Evolutionary conservation across 208 protist genomes (phyloP).

Genomic region (Trypanosoma melophagium): DNA sequence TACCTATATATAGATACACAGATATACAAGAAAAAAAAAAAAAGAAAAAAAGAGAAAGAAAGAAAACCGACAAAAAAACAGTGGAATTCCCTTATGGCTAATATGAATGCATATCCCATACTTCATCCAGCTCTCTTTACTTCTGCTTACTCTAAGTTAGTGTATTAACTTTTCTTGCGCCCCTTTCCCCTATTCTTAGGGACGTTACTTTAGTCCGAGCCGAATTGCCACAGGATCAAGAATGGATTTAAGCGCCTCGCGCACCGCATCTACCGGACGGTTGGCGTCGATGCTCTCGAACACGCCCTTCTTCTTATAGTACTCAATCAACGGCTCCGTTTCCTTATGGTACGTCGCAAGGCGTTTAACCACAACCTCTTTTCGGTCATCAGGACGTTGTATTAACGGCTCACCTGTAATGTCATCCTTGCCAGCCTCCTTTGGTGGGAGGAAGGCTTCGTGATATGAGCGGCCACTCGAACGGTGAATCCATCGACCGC

Average conservation of each 20-base stretch:
- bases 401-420: constrained; percentile 92
- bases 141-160: background rate
- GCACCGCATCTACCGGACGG: constrained; percentile 66
- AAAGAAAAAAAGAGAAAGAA: too few species aligned
- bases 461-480: constrained; percentile 93
- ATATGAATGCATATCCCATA: too few species aligned
- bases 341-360: constrained; percentile 88
- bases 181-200: too few species aligned
- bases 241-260: constrained; percentile 45
- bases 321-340: constrained; percentile 83
- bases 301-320: constrained; percentile 70
- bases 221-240: constrained; percentile 76
- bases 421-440: constrained; percentile 86
- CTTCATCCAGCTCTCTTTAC: too few species aligned
- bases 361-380: constrained; percentile 85
- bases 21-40: too few species aligned
- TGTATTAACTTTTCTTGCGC: background rate
- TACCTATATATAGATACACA: too few species aligned
- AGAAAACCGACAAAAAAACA: too few species aligned
- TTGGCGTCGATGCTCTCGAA: constrained; percentile 78
- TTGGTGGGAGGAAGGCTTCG: constrained; percentile 89
- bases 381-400: constrained; percentile 92
- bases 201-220: constrained; percentile 23
- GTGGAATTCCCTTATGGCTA: too few species aligned
- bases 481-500: constrained; percentile 92